Evolutionary conservation across 106 monocot species (phyloP).

Genomic region (Dendrobium officinale): DNA sequence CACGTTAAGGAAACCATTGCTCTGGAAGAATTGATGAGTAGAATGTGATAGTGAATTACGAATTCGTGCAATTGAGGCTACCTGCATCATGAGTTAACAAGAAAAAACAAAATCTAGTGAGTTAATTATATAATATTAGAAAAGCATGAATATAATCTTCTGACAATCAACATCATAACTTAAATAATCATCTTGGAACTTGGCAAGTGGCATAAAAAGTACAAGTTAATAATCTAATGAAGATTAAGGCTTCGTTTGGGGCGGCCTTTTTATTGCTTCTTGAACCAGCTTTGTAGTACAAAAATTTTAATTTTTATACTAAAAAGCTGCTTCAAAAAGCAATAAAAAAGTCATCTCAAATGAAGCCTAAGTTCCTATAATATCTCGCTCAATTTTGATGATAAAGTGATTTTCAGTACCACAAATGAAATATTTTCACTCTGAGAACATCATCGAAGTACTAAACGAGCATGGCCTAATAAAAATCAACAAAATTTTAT

Average conservation of each 20-base stretch:
- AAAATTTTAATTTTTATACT: too few species aligned
- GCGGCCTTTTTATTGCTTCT: too few species aligned
- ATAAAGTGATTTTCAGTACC: neutral
- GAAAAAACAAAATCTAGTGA: neutral
- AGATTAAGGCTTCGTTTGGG: neutral
- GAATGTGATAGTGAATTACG: conserved; percentile 36
- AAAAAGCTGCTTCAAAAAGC: too few species aligned
- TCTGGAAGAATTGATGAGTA: conserved; percentile 56
- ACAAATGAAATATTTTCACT: neutral
- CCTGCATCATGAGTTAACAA: conserved; percentile 24
- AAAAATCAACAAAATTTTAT: neutral
- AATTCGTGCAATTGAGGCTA: conserved; percentile 55
- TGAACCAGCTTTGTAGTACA: too few species aligned
- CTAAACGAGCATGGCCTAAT: neutral
- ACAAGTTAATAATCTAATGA: neutral
- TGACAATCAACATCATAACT: too few species aligned
- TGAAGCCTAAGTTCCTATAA: neutral
- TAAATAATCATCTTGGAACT: too few species aligned
- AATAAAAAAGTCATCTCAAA: too few species aligned
- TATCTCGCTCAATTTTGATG: neutral
- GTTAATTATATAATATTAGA: neutral
- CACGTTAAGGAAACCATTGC: conserved; percentile 61
- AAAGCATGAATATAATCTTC: neutral
- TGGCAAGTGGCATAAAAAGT: too few species aligned
- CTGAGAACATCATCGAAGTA: neutral